These are phyloP conservation scores for Erysimum cheiranthoides DNA, from an alignment of 345 rosid genomes.

Conservation along the genomic window DNA sequence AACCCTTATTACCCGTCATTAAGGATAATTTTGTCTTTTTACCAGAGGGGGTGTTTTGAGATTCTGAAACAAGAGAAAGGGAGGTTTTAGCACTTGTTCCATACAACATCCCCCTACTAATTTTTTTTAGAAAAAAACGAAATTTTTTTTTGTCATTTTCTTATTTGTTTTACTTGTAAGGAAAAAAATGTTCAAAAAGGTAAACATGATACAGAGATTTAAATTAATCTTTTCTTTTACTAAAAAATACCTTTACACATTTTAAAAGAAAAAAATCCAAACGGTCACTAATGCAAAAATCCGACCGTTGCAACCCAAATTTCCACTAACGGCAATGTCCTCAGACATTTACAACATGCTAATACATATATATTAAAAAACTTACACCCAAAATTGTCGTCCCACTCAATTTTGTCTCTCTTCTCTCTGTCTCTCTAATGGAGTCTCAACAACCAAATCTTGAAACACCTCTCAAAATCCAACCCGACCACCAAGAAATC, in stretches of 20 bases:
- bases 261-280: neutral
- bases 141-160: neutral
- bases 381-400: neutral
- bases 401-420: constrained; percentile 43
- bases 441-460: constrained; percentile 42
- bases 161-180: neutral
- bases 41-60: too few species aligned
- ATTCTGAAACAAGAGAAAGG: too few species aligned
- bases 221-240: neutral
- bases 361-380: neutral
- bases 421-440: constrained; percentile 40
- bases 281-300: constrained; percentile 37
- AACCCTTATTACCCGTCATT: too few species aligned
- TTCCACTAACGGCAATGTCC: constrained; percentile 33
- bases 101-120: neutral
- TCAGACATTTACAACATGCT: neutral
- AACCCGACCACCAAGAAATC: constrained; percentile 38
- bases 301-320: constrained; percentile 54
- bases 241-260: constrained; percentile 3
- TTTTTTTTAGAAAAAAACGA: too few species aligned
- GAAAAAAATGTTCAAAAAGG: neutral
- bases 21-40: too few species aligned
- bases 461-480: constrained; percentile 40
- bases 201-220: neutral
- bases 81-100: too few species aligned